Conservation (phyloP, 768 basidiomycete species). For the Phylloporus arenicola region DNA sequence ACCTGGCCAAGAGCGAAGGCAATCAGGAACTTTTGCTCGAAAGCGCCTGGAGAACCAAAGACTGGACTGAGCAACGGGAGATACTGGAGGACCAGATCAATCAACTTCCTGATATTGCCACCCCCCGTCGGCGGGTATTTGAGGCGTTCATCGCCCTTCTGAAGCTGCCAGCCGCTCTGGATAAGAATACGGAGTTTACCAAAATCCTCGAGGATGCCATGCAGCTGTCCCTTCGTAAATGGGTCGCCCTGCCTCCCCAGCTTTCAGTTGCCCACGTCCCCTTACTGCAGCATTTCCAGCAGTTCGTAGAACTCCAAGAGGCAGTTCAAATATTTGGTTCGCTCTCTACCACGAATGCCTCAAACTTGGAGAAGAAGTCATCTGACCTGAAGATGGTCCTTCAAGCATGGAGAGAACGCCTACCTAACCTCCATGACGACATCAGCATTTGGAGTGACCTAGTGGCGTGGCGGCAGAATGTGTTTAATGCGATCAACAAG, state of each 20-base stretch:
- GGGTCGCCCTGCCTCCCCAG: slow-evolving; percentile 82
- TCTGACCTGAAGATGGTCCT: slow-evolving; percentile 94
- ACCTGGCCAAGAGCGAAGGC: slow-evolving; percentile 81
- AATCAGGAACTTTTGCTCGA: slow-evolving; percentile 93
- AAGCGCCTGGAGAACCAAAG: slow-evolving; percentile 89
- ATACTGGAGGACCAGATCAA: slow-evolving; percentile 75
- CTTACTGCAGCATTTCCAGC: slow-evolving; percentile 95
- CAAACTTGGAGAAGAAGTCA: slow-evolving; percentile 91
- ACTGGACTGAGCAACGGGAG: slow-evolving; percentile 83
- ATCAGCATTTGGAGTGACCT: slow-evolving; percentile 98
- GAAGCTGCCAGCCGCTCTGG: slow-evolving; percentile 72
- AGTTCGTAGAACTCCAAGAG: slow-evolving; percentile 96
- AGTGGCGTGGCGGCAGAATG: slow-evolving; percentile 98
- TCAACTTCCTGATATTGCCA: slow-evolving; percentile 78
- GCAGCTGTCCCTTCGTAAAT: slow-evolving; percentile 94
- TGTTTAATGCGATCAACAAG: slow-evolving; percentile 95
- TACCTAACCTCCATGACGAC: slow-evolving; percentile 94
- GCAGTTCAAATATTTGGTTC: slow-evolving; percentile 93
- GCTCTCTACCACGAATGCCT: slow-evolving; percentile 76
- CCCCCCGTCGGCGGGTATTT: slow-evolving; percentile 95
- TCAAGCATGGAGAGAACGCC: slow-evolving; percentile 93
- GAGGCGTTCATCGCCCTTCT: slow-evolving; percentile 90
- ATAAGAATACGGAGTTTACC: slow-evolving; percentile 85
- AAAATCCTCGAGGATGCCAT: slow-evolving; percentile 91
- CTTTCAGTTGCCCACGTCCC: slow-evolving; percentile 92